These are phyloP conservation scores for Amborella trichopoda DNA, from an alignment of 164 flowering plant species.

Conservation along the genomic window DNA sequence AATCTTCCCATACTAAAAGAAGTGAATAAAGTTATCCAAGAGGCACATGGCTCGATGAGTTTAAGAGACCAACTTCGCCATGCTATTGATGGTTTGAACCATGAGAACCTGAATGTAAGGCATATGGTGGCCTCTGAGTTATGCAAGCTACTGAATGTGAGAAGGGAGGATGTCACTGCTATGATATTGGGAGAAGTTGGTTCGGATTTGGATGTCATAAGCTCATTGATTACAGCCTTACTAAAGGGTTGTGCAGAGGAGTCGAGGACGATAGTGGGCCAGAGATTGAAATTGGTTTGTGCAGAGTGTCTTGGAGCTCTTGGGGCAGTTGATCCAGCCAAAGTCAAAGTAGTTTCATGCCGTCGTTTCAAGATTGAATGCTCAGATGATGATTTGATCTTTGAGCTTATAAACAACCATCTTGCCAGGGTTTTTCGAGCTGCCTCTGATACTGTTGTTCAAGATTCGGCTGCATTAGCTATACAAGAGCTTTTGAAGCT, in stretches of 20 bases:
- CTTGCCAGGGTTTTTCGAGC: conserved; percentile 94
- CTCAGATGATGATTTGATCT: conserved; percentile 97
- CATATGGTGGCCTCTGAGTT: conserved; percentile 95
- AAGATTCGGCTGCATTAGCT: conserved; percentile 97
- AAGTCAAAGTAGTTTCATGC: conserved; percentile 51
- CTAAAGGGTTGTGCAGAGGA: conserved; percentile 97
- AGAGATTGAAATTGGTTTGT: conserved; percentile 78
- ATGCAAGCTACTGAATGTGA: conserved; percentile 57
- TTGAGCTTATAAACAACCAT: conserved; percentile 93
- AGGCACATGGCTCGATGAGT: conserved; percentile 74
- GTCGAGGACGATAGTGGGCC: conserved; percentile 83
- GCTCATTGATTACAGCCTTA: conserved; percentile 71
- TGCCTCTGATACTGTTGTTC: conserved; percentile 87
- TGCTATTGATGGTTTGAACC: conserved; percentile 75
- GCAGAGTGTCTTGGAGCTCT: conserved; percentile 97
- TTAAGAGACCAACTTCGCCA: conserved; percentile 78
- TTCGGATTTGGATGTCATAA: conserved; percentile 60
- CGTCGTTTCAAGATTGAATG: conserved; percentile 90
- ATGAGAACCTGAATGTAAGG: conserved; percentile 94
- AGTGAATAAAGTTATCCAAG: conserved; percentile 73
- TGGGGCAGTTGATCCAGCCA: conserved; percentile 98
- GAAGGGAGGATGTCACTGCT: conserved; percentile 53
- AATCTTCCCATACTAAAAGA: conserved; percentile 47
- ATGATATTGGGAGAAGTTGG: conserved; percentile 50
- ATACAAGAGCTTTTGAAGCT: conserved; percentile 93